Evolutionary conservation across 1,284 basidiomycete genomes (phyloP).

Genomic region (Singerocomus rubriflavus): DNA sequence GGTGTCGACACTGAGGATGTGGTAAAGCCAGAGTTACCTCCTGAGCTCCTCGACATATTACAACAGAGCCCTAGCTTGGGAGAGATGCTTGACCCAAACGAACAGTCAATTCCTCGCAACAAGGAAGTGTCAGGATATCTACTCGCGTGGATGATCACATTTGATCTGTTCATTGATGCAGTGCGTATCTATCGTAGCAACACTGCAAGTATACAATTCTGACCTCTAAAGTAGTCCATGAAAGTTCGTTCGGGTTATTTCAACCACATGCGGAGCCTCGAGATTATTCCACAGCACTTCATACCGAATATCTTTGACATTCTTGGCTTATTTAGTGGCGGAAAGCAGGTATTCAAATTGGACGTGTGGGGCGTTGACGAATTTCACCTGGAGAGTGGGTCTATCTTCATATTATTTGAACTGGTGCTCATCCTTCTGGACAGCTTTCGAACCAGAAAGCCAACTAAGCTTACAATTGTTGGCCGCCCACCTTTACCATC

Average conservation of each 20-base stretch:
- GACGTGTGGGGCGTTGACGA: constrained; percentile 85
- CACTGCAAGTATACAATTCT: neutral
- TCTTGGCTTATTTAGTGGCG: constrained; percentile 61
- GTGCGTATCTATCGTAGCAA: constrained; percentile 44
- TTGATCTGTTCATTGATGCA: constrained; percentile 85
- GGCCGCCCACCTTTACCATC: constrained; percentile 88
- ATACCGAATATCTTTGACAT: constrained; percentile 76
- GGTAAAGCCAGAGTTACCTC: constrained; percentile 56
- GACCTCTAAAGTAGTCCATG: constrained; percentile 55
- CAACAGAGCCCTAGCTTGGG: constrained; percentile 44
- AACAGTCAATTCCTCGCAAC: constrained; percentile 22
- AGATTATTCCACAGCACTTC: constrained; percentile 63
- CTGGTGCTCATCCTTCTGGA: neutral
- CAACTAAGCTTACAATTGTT: constrained; percentile 64
- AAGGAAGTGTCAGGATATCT: constrained; percentile 58
- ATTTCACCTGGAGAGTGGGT: constrained; percentile 78
- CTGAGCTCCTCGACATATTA: constrained; percentile 65
- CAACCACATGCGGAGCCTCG: constrained; percentile 75
- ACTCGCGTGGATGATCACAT: constrained; percentile 87
- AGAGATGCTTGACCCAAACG: constrained; percentile 36
- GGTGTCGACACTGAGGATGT: constrained; percentile 65
- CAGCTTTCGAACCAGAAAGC: constrained; percentile 63
- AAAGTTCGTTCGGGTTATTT: constrained; percentile 81
- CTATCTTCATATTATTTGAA: neutral
- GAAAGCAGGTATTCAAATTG: constrained; percentile 67